phyloP scores from a whole-genome alignment of 192 early-diverging fungal species.

The Gigaspora rosea region DNA sequence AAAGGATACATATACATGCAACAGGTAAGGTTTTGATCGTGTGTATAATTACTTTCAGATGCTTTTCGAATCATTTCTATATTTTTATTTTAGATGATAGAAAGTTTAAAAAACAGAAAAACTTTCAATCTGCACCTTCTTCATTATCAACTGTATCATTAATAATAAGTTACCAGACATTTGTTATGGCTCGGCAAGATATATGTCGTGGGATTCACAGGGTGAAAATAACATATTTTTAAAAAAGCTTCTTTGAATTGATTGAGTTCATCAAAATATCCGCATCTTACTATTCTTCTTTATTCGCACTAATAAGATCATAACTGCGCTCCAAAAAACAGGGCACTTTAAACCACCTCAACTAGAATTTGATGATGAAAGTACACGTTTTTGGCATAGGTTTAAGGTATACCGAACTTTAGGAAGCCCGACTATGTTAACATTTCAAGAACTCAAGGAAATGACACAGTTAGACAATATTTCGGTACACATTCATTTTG shows the following conservation, averaged over 20 bases:
- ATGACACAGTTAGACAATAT: constrained; percentile 14
- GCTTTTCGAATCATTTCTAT: no score
- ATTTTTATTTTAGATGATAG: neutral
- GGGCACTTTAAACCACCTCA: neutral
- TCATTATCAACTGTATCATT: neutral
- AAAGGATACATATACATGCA: constrained; percentile 17
- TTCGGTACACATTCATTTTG: constrained; percentile 1
- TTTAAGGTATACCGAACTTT: constrained; percentile 21
- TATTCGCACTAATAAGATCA: constrained; percentile 12
- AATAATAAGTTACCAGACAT: constrained; percentile 4
- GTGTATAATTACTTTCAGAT: no score
- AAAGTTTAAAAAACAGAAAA: constrained; percentile 17
- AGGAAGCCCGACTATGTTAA: constrained; percentile 27
- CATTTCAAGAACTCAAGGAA: constrained; percentile 25
- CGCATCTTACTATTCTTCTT: neutral
- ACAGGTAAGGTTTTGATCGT: neutral
- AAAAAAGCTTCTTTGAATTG: neutral
- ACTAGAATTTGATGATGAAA: constrained; percentile 31
- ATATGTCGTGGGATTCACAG: constrained; percentile 31
- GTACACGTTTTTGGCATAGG: constrained; percentile 27
- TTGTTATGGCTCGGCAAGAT: constrained; percentile 24
- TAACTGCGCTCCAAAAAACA: constrained; percentile 27
- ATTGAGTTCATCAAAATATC: neutral
- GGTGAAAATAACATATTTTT: neutral
- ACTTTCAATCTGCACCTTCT: neutral